phyloP scores from a whole-genome alignment of 225 moss, liverwort and hornwort genomes.

The Thuidium tamariscinum region DNA sequence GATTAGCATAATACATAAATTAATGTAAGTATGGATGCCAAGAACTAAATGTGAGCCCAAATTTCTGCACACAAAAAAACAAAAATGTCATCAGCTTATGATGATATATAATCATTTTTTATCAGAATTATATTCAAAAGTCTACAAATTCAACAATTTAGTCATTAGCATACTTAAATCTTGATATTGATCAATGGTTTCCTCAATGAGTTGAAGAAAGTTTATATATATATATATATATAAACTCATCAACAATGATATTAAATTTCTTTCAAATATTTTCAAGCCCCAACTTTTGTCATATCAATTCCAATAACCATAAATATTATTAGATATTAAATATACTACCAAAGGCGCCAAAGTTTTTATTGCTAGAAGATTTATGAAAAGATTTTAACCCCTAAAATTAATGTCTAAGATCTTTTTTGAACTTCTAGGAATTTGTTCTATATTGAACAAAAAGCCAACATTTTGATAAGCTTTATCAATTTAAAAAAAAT shows the following conservation, averaged over 20 bases:
- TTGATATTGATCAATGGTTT: neutral
- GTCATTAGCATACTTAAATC: accelerated
- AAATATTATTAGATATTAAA: neutral
- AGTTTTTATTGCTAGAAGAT: neutral
- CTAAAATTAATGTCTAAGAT: too few species aligned
- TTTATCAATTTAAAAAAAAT: too few species aligned
- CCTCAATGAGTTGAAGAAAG: neutral
- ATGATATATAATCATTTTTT: accelerated
- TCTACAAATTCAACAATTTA: too few species aligned
- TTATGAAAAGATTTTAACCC: neutral
- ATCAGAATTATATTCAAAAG: too few species aligned
- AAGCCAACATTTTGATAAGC: too few species aligned
- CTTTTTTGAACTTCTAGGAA: too few species aligned
- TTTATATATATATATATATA: too few species aligned
- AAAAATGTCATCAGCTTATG: neutral
- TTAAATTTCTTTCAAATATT: too few species aligned
- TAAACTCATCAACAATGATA: too few species aligned
- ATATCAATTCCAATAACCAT: neutral
- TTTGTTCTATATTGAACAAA: too few species aligned
- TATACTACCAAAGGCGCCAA: neutral
- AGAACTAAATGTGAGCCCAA: neutral
- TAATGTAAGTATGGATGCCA: neutral
- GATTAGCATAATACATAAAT: neutral
- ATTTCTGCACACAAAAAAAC: neutral
- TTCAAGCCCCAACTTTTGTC: too few species aligned